Conservation (phyloP, 139 green algal species). For the Nannochloris sp. region DNA sequence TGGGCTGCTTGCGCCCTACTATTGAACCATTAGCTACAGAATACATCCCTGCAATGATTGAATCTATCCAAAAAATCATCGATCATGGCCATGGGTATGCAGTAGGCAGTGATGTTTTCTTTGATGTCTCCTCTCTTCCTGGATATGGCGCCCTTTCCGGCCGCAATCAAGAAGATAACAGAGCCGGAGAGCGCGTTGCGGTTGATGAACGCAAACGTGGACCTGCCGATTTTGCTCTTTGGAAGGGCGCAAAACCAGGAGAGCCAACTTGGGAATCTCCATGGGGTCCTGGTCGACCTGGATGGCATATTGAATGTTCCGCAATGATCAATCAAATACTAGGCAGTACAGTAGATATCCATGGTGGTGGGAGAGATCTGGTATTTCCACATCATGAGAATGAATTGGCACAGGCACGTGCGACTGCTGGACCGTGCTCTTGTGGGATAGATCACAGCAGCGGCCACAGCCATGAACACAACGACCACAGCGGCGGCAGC, state of each 20-base stretch:
- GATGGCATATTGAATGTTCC: conserved; percentile 95
- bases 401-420: conserved; percentile 83
- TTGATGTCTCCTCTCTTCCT: conserved; percentile 74
- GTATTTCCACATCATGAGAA: conserved; percentile 98
- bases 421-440: conserved; percentile 27
- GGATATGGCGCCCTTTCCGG: conserved; percentile 88
- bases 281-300: conserved; percentile 84
- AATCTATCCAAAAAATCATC: conserved; percentile 81
- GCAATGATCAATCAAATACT: conserved; percentile 81
- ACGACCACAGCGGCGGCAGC: not conserved
- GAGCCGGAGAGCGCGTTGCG: conserved; percentile 79
- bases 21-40: conserved; percentile 86
- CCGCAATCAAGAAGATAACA: conserved; percentile 67
- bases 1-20: conserved; percentile 78
- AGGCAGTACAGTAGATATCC: conserved; percentile 82
- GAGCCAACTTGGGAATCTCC: conserved; percentile 87
- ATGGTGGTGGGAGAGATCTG: conserved; percentile 77
- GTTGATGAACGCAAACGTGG: conserved; percentile 82
- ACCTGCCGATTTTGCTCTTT: conserved; percentile 94
- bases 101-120: conserved; percentile 83
- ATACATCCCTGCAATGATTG: conserved; percentile 81
- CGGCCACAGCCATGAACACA: not conserved
- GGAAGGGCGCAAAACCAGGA: conserved; percentile 87
- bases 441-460: conserved; percentile 21
- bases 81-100: conserved; percentile 86